These are phyloP conservation scores for Dactylellina cionopaga DNA, from an alignment of 2,329 filamentous ascomycete species.

Conservation along the genomic window DNA sequence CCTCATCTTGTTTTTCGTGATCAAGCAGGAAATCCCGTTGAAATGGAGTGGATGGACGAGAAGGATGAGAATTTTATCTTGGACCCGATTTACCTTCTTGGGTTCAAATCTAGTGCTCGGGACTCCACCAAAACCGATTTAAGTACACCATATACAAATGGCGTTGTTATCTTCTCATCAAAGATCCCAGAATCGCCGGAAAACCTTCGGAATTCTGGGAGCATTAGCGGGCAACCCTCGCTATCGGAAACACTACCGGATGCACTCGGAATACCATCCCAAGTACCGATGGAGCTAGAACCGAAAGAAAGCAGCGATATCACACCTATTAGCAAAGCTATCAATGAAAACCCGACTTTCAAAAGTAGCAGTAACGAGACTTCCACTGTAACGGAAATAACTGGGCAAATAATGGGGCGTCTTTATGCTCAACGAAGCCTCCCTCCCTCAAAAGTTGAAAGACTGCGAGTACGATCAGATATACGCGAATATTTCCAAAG, in stretches of 20 bases:
- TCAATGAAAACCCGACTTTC: not conserved
- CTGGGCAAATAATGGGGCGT: not conserved
- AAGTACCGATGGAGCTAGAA: not conserved
- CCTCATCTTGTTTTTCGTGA: slow-evolving; percentile 10
- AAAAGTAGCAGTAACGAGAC: not conserved
- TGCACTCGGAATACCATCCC: not conserved
- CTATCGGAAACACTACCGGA: not conserved
- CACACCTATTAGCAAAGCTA: not conserved
- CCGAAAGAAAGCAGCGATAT: not conserved
- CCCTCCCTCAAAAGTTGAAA: not conserved
- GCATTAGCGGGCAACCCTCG: not conserved
- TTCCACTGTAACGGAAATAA: not conserved
- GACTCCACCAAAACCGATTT: not conserved
- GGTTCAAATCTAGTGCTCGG: not conserved
- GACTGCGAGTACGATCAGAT: not conserved
- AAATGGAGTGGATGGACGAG: slow-evolving; percentile 29
- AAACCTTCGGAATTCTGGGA: not conserved
- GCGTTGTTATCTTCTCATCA: not conserved
- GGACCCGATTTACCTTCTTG: slow-evolving; percentile 11
- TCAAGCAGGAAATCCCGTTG: not conserved
- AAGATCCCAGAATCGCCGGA: too few species aligned
- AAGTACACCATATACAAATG: not conserved
- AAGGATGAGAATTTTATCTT: slow-evolving; percentile 4
- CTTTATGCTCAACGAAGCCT: not conserved
- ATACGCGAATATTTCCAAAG: slow-evolving; percentile 17